Conservation (phyloP, 192 early-diverging fungal species). For the Rhizoclosmatium globosum region DNA sequence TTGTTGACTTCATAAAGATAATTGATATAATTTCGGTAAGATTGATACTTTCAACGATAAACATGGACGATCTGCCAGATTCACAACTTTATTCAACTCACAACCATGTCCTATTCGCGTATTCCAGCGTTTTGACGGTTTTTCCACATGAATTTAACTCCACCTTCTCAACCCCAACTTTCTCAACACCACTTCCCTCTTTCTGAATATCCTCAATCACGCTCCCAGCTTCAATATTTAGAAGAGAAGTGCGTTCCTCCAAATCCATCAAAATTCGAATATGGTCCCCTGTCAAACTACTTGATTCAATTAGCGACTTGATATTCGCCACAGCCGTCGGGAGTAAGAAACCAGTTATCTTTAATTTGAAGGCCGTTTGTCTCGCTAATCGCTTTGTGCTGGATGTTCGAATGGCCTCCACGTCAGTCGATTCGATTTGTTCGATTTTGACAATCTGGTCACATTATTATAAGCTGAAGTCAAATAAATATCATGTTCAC, state of each 20-base stretch:
- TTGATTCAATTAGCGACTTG: neutral
- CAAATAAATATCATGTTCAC: neutral
- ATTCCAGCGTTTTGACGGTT: slow-evolving; percentile 8
- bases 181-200: neutral
- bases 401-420: neutral
- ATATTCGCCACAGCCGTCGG: neutral
- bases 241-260: neutral
- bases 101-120: neutral
- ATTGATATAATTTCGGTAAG: no score
- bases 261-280: slow-evolving; percentile 1
- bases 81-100: neutral
- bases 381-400: neutral
- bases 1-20: no score
- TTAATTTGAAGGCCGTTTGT: neutral
- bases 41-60: no score
- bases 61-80: no score
- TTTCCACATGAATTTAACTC: neutral
- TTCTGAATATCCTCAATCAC: neutral
- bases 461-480: neutral
- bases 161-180: neutral
- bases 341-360: neutral
- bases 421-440: neutral
- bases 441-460: slow-evolving; percentile 18
- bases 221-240: neutral
- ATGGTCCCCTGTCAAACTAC: neutral